phyloP scores from a whole-genome alignment of 805 yeast genomes.

The Zygotorulaspora chibaensis region DNA sequence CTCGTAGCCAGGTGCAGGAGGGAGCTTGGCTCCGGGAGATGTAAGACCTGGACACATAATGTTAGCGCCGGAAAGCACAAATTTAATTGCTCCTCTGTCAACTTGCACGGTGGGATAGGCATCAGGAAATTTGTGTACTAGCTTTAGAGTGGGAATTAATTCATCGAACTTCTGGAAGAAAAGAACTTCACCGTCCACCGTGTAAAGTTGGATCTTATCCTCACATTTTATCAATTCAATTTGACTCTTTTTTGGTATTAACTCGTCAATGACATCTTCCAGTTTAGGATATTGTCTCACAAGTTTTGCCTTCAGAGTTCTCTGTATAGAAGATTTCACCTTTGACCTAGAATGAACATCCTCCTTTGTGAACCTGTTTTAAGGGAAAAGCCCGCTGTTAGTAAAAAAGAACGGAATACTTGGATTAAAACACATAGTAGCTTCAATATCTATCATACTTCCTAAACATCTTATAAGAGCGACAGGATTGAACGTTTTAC shows the following conservation, averaged over 20 bases:
- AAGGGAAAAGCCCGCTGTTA: slow-evolving; percentile 2
- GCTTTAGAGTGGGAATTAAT: slow-evolving; percentile 66
- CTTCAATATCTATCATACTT: slow-evolving; percentile 6
- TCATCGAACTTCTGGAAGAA: slow-evolving; percentile 79
- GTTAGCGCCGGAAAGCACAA: slow-evolving; percentile 92
- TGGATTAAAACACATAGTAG: not conserved
- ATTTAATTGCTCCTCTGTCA: slow-evolving; percentile 94
- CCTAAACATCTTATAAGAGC: slow-evolving; percentile 2
- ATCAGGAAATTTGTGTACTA: slow-evolving; percentile 78
- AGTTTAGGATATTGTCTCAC: slow-evolving; percentile 69
- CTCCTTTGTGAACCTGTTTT: slow-evolving; percentile 62
- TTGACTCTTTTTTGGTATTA: slow-evolving; percentile 86
- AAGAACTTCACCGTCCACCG: slow-evolving; percentile 67
- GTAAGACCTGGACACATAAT: slow-evolving; percentile 96
- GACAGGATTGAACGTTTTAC: no score
- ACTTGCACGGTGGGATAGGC: slow-evolving; percentile 85
- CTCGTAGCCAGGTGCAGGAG: slow-evolving; percentile 56
- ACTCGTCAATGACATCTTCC: slow-evolving; percentile 71
- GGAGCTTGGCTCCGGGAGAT: slow-evolving; percentile 76
- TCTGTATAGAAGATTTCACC: slow-evolving; percentile 89
- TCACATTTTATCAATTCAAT: slow-evolving; percentile 80
- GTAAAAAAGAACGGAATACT: not conserved
- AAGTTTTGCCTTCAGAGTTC: slow-evolving; percentile 74
- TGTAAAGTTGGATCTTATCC: slow-evolving; percentile 76
- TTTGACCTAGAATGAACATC: slow-evolving; percentile 89